Percentiles rank a stretch among this genome's conserved stretches.
phyloP scores from a whole-genome alignment of 2,329 filamentous ascomycete species.

The Diaporthe ampelina region DNA sequence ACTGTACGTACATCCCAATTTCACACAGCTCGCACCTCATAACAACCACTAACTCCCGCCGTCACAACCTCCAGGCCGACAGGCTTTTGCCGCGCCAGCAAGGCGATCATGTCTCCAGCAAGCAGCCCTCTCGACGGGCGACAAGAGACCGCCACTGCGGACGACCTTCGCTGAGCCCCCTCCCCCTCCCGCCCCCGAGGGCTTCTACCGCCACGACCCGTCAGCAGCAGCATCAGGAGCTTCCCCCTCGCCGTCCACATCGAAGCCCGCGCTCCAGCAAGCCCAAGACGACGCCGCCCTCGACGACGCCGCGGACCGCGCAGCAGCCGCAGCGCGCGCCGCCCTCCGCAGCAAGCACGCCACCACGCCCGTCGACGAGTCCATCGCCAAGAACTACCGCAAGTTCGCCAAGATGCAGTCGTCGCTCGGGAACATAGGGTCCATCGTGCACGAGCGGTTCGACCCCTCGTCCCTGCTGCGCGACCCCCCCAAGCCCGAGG shows the following conservation, averaged over 20 bases:
- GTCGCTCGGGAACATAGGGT: constrained; percentile 63
- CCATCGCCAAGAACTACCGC: constrained; percentile 52
- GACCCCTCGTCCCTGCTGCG: constrained; percentile 74
- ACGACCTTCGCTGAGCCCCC: constrained; percentile 45
- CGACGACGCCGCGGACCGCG: neutral
- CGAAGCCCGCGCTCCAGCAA: constrained; percentile 1
- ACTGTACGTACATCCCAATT: constrained; percentile 58
- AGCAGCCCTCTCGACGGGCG: constrained; percentile 56
- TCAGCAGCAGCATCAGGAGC: neutral
- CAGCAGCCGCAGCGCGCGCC: neutral
- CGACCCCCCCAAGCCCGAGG: constrained; percentile 81
- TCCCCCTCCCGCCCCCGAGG: constrained; percentile 41
- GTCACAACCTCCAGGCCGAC: constrained; percentile 60
- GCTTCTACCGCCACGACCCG: neutral
- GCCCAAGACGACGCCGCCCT: constrained; percentile 33
- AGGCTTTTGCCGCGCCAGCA: constrained; percentile 62
- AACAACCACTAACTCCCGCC: constrained; percentile 43
- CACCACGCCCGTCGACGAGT: constrained; percentile 25
- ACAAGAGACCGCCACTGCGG: constrained; percentile 46
- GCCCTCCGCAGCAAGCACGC: neutral
- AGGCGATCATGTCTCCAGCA: constrained; percentile 52
- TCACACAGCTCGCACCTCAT: neutral
- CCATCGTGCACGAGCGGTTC: constrained; percentile 69
- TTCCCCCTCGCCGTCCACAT: neutral
- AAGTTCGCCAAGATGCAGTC: constrained; percentile 58